Evolutionary conservation across 1,284 basidiomycete genomes (phyloP).

Genomic region (Entoloma clypeatum): DNA sequence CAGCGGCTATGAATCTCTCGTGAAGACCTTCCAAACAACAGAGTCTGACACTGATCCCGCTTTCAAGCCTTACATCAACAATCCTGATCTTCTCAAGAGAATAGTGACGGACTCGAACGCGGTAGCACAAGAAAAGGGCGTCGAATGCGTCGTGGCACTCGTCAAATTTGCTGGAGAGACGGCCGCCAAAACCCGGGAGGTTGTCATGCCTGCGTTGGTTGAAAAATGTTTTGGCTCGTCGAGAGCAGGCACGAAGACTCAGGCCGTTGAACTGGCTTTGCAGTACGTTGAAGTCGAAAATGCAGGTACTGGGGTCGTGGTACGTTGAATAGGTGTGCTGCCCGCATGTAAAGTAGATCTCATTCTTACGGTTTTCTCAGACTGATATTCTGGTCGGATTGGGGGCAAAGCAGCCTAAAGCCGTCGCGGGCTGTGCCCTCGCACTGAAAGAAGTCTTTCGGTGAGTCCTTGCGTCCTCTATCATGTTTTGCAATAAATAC

Average conservation of each 20-base stretch:
- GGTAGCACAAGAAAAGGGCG: conserved; percentile 96
- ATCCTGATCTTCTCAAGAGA: conserved; percentile 79
- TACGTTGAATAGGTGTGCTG: conserved; percentile 46
- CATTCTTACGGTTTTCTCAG: conserved; percentile 40
- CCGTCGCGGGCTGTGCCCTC: conserved; percentile 78
- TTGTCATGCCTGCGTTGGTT: conserved; percentile 84
- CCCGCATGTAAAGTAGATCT: conserved; percentile 26
- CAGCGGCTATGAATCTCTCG: conserved; percentile 87
- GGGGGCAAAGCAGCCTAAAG: conserved; percentile 91
- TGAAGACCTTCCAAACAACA: conserved; percentile 82
- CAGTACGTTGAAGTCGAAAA: conserved; percentile 97
- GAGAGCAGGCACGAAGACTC: conserved; percentile 87
- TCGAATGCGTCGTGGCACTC: conserved; percentile 82
- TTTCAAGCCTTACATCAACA: conserved; percentile 84
- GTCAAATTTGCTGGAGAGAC: conserved; percentile 91
- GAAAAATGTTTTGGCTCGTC: conserved; percentile 96
- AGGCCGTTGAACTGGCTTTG: conserved; percentile 82
- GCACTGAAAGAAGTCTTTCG: conserved; percentile 77
- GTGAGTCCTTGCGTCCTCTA: conserved; percentile 30
- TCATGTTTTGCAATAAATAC: background rate
- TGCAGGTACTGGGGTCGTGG: conserved; percentile 81
- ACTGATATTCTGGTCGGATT: conserved; percentile 82
- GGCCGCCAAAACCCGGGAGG: conserved; percentile 76
- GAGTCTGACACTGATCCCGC: conserved; percentile 92
- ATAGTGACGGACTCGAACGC: conserved; percentile 91